Base-by-base conservation (phyloP, 441 rosid species). In the Adansonia rubrostipa region DNA sequence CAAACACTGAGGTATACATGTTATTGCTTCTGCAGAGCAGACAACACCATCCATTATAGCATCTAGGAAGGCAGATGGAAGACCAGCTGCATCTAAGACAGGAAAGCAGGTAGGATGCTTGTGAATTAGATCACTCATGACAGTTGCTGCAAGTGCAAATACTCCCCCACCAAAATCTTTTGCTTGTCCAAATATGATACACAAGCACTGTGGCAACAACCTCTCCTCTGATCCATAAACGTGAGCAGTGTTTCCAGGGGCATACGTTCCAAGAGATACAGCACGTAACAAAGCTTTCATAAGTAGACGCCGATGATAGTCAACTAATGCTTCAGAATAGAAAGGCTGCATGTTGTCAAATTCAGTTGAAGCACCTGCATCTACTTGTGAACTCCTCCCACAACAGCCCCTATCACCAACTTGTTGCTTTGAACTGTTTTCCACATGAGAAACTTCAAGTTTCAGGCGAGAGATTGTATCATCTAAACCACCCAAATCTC, bases 141-240 rank as follows among this genome's bases (percentile, higher is more conserved):
- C 97, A 81, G 93, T 93, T 50, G 96, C 97, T 28, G 99, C 97
- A 83, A 93, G 98, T 13, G 98, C 90, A 86, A 94, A 96, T 60
- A 94, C 96, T 60, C 98, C 99, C 66, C 99, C 99, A 61, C 99
- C 98, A 75, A 94, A 96, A 86, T 96, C 91, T 86, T 96, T 94
- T 45, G 96, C 97, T 83, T 93, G 87, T 80, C 87, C 87, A 77
- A 96, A 96, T 76, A 96, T 94, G 80, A 88, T 85, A 80, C 92
- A 88, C 79, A 96, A 86, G 88, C 98, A 94, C 63, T 92, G 90
- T 5, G 98, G 98, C 85, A 96, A 83, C 86, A 94, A 86, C 82
- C 88, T 96, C 85, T 92, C 99, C 84, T 90, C 95, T 73, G 97
- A 92, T 71, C 98, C 94, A 88, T 88, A 91, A 80, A 91, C 78